Evolutionary conservation across 352 stramenopile species (phyloP).

Genomic region (Halophytophthora batemanensis): DNA sequence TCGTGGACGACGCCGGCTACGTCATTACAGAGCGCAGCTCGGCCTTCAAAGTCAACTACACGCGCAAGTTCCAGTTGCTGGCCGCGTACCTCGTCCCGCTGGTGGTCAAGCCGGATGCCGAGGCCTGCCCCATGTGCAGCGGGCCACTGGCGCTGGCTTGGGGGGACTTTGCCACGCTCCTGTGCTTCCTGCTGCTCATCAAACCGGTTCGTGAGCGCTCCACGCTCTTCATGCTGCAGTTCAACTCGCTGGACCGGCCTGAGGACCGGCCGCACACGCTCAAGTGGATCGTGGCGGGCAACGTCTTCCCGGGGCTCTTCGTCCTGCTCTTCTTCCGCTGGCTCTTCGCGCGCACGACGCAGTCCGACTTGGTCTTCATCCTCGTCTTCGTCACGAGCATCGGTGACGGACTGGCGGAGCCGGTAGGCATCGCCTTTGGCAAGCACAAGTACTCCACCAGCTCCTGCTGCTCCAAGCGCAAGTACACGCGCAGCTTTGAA

Average conservation of each 20-base stretch:
- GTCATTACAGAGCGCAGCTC: constrained; percentile 82
- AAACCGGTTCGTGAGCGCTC: constrained; percentile 77
- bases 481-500: constrained; percentile 80
- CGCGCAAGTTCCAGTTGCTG: constrained; percentile 75
- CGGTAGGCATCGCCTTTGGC: constrained; percentile 73
- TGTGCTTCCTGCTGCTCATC: constrained; percentile 81
- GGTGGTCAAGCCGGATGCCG: constrained; percentile 60
- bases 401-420: constrained; percentile 73
- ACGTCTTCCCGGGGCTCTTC: constrained; percentile 78
- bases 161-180: constrained; percentile 80
- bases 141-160: constrained; percentile 67
- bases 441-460: constrained; percentile 85
- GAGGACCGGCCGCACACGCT: constrained; percentile 78
- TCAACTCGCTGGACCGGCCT: constrained; percentile 83
- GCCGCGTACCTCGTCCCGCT: constrained; percentile 80
- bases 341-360: constrained; percentile 74
- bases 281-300: constrained; percentile 80
- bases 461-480: constrained; percentile 73
- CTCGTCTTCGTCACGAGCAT: constrained; percentile 83
- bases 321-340: constrained; percentile 86
- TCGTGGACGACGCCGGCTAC: constrained; percentile 79
- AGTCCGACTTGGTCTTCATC: constrained; percentile 77
- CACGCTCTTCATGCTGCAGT: constrained; percentile 87
- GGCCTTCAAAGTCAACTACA: constrained; percentile 88
- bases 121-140: constrained; percentile 36